Evolutionary conservation across 805 yeast species (phyloP).

Genomic region (Torulaspora gathmanii): DNA sequence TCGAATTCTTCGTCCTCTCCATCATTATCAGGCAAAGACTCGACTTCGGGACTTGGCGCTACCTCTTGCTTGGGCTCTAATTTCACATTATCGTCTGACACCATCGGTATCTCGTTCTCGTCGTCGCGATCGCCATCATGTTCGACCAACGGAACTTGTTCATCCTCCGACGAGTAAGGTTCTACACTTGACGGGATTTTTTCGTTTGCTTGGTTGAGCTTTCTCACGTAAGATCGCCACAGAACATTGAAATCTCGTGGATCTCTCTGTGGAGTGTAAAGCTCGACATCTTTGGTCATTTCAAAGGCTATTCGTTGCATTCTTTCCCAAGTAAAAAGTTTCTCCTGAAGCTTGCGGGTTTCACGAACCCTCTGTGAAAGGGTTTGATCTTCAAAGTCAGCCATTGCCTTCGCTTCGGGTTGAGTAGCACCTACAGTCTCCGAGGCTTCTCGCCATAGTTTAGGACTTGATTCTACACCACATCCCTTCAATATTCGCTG

Average conservation of each 20-base stretch:
- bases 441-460: no score
- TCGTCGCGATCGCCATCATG: background rate
- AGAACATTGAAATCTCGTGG: conserved; percentile 37
- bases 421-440: no score
- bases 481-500: background rate
- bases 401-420: background rate
- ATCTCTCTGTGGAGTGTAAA: conserved; percentile 22
- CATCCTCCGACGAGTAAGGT: conserved; percentile 6
- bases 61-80: background rate
- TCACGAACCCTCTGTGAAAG: conserved; percentile 22
- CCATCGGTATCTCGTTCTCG: background rate
- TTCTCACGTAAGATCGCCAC: conserved; percentile 40
- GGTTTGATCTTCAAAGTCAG: conserved; percentile 1
- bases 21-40: conserved; percentile 13
- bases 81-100: background rate
- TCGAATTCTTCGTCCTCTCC: conserved; percentile 34
- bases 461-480: background rate
- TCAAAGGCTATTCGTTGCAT: conserved; percentile 43
- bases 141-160: background rate
- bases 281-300: conserved; percentile 39
- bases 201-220: conserved; percentile 10
- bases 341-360: conserved; percentile 12
- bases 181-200: conserved; percentile 16
- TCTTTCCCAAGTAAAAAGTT: conserved; percentile 20
- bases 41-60: conserved; percentile 7